Base-by-base conservation (phyloP, 192 early-diverging fungal genomes). In the Coemansia sp. region DNA sequence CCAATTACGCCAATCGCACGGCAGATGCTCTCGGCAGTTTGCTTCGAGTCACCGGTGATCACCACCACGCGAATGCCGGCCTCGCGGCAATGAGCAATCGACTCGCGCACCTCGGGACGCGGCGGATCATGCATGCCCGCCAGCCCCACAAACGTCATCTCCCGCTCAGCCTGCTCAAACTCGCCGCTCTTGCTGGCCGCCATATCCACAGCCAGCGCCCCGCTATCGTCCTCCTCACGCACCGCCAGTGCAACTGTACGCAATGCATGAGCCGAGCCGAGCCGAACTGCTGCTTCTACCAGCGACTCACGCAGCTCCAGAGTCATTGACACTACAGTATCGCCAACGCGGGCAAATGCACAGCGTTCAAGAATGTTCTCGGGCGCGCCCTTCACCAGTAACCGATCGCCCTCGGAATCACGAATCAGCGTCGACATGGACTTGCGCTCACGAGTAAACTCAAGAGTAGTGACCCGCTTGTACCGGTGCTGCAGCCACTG, bases 81-180 rank as follows among this genome's bases (percentile, higher is more conserved):
- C 49, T 86, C 87, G 38, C 86, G 82, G 78, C 98, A 99, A 63
- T 90, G 87, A 51, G 67, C 72, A 71, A 99, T 95, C 17, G 94
- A 88, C 20, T 71, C 85, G 51, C 73, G 73, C 28, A 98, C 94
- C 74, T 98, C 95, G 10, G 94, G 87, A 12, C 98, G 85, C 25
- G 98, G 98, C 49, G 98, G 98, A 67, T 99, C 98, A 73, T 93
- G 85, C 95, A 99, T 98, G 66, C 89, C 98, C 50, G 92, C 89
- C 15, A 98, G 75, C 20, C 98, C 98, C 44, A 96, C 82, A 84
- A 99, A 98, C 14, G 88, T 92, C 91, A 99, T 90, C 58, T 87
- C 78, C 40, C 86, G 75, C 74, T 97, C 95, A 68, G 90, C 88
- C 5, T 71, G 53, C 67, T 73, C 82, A 73, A 92, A 97, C 20